phyloP scores from a whole-genome alignment of 2,329 filamentous ascomycete genomes.

The Remersonia thermophila region DNA sequence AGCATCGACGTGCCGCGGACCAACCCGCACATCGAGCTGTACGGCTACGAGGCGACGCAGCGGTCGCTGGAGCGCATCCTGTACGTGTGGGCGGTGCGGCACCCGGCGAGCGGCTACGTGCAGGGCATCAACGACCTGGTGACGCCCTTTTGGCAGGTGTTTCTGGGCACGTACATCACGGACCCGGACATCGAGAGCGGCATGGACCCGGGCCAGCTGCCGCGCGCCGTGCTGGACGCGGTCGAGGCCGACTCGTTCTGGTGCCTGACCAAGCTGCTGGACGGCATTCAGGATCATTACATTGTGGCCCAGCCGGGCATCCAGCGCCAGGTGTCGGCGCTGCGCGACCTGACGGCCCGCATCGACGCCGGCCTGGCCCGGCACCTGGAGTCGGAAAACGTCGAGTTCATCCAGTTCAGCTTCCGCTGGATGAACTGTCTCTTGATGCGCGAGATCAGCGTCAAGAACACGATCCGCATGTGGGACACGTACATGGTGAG shows the following conservation, averaged over 20 bases:
- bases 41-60: constrained; percentile 92
- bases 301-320: constrained; percentile 97
- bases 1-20: constrained; percentile 96
- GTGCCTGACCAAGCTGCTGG: constrained; percentile 95
- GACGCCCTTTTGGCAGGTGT: constrained; percentile 96
- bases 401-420: constrained; percentile 98
- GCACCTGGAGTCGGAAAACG: constrained; percentile 78
- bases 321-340: constrained; percentile 77
- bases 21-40: constrained; percentile 89
- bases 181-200: constrained; percentile 82
- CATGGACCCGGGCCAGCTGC: constrained; percentile 93
- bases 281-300: constrained; percentile 98
- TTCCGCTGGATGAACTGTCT: constrained; percentile 99
- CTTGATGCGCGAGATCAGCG: constrained; percentile 92
- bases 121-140: constrained; percentile 98
- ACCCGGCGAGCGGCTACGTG: constrained; percentile 94
- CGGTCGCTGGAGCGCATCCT: constrained; percentile 86
- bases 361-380: constrained; percentile 78
- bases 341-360: constrained; percentile 79
- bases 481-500: constrained; percentile 97
- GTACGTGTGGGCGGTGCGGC: constrained; percentile 94
- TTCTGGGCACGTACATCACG: constrained; percentile 88
- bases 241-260: constrained; percentile 97
- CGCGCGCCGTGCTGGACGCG: constrained; percentile 80
- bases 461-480: constrained; percentile 95